phyloP scores from a whole-genome alignment of 2,329 filamentous ascomycete genomes.

The Pyricularia sp. region DNA sequence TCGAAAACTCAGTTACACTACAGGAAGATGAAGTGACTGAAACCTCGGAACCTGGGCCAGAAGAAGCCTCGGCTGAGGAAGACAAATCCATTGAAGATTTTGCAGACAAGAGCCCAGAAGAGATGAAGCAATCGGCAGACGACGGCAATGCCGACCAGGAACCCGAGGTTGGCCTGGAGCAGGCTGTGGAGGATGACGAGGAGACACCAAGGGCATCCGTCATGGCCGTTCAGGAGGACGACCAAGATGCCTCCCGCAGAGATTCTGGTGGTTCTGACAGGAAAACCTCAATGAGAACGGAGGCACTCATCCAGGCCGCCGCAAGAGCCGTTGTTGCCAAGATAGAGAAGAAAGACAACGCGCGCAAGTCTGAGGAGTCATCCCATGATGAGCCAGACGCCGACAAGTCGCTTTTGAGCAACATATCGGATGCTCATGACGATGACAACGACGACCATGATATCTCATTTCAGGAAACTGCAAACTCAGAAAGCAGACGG shows the following conservation, averaged over 20 bases:
- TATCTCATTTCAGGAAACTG: constrained; percentile 3
- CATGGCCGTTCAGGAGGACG: constrained; percentile 6
- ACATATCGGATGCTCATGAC: background rate
- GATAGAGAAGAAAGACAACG: constrained; percentile 25
- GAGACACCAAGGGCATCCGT: constrained; percentile 2
- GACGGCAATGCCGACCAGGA: background rate
- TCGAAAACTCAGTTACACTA: background rate
- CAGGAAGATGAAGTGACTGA: background rate
- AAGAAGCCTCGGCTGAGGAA: background rate
- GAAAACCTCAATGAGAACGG: constrained; percentile 30
- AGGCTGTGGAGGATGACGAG: constrained; percentile 2
- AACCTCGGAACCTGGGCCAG: background rate
- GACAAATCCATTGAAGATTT: background rate
- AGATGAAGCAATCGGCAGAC: background rate
- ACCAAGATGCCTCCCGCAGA: constrained; percentile 6
- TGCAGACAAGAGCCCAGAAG: too few relatives aligned
- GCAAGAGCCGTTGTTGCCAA: constrained; percentile 36
- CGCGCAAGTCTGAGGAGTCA: background rate
- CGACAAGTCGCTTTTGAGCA: constrained; percentile 5
- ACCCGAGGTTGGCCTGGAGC: background rate
- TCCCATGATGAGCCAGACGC: constrained; percentile 3
- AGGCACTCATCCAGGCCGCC: constrained; percentile 39
- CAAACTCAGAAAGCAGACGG: constrained; percentile 8
- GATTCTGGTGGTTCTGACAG: constrained; percentile 15
- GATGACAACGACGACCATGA: constrained; percentile 1